Evolutionary conservation across 805 yeast genomes (phyloP).

Genomic region (Diddensiella santjacobensis): DNA sequence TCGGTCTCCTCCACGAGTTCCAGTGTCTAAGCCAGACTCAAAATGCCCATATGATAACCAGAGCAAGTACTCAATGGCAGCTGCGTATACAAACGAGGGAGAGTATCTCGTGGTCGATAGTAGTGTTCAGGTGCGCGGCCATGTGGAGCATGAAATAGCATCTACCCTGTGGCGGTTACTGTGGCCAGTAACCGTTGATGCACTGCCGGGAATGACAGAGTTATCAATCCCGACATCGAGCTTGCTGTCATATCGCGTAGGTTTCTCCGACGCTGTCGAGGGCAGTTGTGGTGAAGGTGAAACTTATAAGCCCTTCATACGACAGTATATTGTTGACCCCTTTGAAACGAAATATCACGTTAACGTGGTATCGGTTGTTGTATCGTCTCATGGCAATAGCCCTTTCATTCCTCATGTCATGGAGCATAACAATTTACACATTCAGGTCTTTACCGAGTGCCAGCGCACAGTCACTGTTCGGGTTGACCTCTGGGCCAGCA

Average conservation of each 20-base stretch:
- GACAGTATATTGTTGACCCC: conserved; percentile 18
- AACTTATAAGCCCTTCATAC: conserved; percentile 13
- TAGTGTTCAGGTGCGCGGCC: background rate
- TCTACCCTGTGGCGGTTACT: background rate
- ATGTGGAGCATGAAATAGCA: background rate
- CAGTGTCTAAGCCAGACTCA: conserved; percentile 4
- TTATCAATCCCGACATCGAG: background rate
- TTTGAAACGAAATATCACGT: conserved; percentile 21
- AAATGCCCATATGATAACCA: conserved; percentile 6
- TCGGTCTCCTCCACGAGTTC: background rate
- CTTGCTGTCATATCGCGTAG: background rate
- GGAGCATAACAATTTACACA: conserved; percentile 6
- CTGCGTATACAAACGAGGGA: background rate
- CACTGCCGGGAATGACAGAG: background rate
- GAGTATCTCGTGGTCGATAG: background rate
- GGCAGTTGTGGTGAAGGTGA: background rate
- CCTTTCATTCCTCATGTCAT: conserved; percentile 16
- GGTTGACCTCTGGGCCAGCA: conserved; percentile 54
- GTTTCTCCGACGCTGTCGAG: too few relatives aligned
- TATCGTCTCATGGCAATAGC: conserved; percentile 17
- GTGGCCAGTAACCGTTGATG: background rate
- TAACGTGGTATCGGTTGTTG: conserved; percentile 10
- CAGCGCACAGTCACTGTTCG: background rate
- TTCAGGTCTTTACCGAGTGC: conserved; percentile 17
- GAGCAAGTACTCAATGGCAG: background rate